Conservation (phyloP, 352 stramenopile genomes). For the Phytophthora aleatoria region DNA sequence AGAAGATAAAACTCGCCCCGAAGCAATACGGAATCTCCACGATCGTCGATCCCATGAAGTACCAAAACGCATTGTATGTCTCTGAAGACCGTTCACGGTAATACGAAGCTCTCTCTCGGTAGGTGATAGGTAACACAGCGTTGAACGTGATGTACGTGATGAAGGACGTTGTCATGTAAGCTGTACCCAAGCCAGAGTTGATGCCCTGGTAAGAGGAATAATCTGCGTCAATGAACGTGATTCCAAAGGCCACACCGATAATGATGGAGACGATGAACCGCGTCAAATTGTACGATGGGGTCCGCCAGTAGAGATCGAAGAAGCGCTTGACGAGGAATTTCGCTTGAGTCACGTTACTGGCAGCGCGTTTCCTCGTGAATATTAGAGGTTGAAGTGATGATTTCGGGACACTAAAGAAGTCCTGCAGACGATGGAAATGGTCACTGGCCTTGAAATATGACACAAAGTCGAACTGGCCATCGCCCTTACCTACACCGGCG, state of each 20-base stretch:
- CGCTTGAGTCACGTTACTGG: constrained; percentile 7
- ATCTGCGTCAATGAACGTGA: constrained; percentile 20
- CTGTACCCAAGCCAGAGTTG: constrained; percentile 55
- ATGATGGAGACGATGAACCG: constrained; percentile 17
- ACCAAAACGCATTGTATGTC: constrained; percentile 23
- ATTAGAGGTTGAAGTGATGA: not conserved
- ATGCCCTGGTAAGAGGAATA: constrained; percentile 34
- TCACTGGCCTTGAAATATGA: constrained; percentile 8
- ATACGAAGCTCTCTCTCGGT: constrained; percentile 11
- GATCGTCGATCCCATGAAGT: constrained; percentile 15
- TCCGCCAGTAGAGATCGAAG: constrained; percentile 14
- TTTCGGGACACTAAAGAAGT: not conserved
- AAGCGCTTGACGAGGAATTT: constrained; percentile 14
- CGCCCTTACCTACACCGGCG: constrained; percentile 37
- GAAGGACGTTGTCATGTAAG: constrained; percentile 64
- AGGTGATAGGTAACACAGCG: constrained; percentile 48
- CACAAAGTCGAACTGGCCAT: constrained; percentile 8
- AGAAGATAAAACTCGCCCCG: constrained; percentile 15
- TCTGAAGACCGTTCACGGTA: constrained; percentile 19
- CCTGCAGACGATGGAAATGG: not conserved
- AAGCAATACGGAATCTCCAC: constrained; percentile 29
- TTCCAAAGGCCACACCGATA: constrained; percentile 11
- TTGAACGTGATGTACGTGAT: constrained; percentile 28
- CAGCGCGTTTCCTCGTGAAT: constrained; percentile 11
- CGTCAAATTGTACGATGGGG: constrained; percentile 18